These are phyloP conservation scores for Sporothrix protearum DNA, from an alignment of 2,329 filamentous ascomycete species.

Conservation along the genomic window DNA sequence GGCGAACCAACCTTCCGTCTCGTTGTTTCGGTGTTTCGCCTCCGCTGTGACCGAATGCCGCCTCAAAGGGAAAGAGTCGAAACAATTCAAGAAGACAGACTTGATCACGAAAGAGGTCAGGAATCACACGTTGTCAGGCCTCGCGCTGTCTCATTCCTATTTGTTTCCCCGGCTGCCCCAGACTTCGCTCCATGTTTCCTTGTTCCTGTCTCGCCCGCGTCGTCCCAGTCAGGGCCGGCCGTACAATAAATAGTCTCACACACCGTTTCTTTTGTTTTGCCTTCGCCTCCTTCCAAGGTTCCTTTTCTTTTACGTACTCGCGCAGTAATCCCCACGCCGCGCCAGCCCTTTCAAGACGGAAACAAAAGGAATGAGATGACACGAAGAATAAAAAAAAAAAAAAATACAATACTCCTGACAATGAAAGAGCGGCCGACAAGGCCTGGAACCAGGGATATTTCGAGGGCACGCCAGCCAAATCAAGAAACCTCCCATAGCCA, in stretches of 20 bases:
- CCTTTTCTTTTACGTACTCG: conserved; percentile 20
- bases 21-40: conserved; percentile 15
- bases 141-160: background rate
- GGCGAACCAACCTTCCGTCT: background rate
- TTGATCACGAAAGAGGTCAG: background rate
- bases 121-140: background rate
- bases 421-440: conserved; percentile 8
- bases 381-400: background rate
- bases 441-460: background rate
- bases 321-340: background rate
- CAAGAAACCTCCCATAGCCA: background rate
- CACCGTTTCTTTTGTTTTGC: background rate
- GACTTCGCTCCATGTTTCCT: background rate
- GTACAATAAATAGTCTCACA: conserved; percentile 11
- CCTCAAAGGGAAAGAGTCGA: background rate
- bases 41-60: conserved; percentile 10
- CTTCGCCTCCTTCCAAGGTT: background rate
- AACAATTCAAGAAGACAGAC: background rate
- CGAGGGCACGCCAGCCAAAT: background rate
- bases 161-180: background rate
- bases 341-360: background rate
- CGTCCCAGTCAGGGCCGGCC: background rate
- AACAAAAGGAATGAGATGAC: background rate
- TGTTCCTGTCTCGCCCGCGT: background rate
- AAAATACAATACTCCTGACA: too few species aligned